Conservation (phyloP, 148 eudicot genomes). For the Arctostaphylos glauca region DNA sequence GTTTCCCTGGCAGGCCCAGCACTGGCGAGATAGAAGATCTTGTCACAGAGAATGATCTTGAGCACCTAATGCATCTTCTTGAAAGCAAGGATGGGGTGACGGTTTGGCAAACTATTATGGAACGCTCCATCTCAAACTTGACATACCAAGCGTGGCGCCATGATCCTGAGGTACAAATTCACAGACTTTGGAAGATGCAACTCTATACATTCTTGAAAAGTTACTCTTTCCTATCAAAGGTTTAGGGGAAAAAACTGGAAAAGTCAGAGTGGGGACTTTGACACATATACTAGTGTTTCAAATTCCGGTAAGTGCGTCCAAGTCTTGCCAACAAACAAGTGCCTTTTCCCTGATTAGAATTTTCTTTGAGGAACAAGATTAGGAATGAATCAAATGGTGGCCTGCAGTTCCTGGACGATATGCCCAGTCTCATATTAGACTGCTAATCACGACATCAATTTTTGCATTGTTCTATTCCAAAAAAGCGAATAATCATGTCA, state of each 20-base stretch:
- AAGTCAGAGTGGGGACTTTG: background rate
- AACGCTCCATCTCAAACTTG: conserved; percentile 64
- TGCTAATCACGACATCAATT: background rate
- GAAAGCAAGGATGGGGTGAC: conserved; percentile 60
- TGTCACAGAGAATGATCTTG: conserved; percentile 65
- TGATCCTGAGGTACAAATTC: conserved; percentile 67
- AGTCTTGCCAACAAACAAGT: background rate
- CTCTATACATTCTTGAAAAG: background rate
- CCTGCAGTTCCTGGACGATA: background rate
- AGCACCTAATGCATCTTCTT: conserved; percentile 62
- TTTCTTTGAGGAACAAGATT: background rate
- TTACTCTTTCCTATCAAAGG: background rate
- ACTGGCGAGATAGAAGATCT: conserved; percentile 35
- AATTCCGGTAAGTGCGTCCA: background rate
- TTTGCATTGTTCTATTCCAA: background rate
- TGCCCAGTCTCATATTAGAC: background rate
- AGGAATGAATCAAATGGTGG: background rate
- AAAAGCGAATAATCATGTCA: background rate
- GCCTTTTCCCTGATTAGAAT: background rate
- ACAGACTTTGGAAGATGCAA: background rate
- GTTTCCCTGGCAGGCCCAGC: conserved; percentile 24
- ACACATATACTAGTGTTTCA: background rate
- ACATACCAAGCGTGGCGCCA: conserved; percentile 83
- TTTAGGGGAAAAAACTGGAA: background rate
- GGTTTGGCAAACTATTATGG: conserved; percentile 80